phyloP scores from a whole-genome alignment of 1,284 basidiomycete genomes.

The Trichosporon faecale region DNA sequence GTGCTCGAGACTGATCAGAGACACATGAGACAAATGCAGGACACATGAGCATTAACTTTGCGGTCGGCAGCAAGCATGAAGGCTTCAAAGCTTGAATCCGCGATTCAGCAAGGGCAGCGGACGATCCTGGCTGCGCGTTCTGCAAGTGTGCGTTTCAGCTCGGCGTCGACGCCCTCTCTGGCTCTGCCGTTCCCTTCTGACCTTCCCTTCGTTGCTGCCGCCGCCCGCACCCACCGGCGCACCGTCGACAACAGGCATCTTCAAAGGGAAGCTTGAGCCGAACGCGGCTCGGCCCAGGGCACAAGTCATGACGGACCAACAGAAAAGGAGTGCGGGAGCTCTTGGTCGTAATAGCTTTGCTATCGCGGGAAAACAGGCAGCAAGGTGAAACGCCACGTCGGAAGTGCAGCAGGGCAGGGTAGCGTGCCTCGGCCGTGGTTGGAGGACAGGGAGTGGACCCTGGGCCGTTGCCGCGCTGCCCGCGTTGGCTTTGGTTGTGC shows the following conservation, averaged over 20 bases:
- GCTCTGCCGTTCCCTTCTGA: too few species aligned
- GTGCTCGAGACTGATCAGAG: not conserved
- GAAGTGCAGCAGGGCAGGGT: not conserved
- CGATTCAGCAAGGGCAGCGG: not conserved
- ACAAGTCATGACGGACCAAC: not conserved
- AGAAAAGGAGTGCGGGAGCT: not conserved
- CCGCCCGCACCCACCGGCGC: not conserved
- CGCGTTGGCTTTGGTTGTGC: not conserved
- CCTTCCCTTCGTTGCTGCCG: too few species aligned
- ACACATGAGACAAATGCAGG: not conserved
- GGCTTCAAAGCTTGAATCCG: not conserved
- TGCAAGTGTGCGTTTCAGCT: not conserved
- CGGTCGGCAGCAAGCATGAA: not conserved
- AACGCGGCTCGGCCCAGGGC: not conserved
- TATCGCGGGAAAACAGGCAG: not conserved
- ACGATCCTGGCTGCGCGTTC: not conserved
- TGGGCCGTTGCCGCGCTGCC: not conserved
- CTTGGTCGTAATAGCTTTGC: not conserved
- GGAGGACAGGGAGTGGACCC: not conserved
- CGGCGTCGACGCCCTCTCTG: not conserved
- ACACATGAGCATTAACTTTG: not conserved
- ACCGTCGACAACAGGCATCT: not conserved
- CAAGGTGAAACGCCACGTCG: conserved; percentile 7
- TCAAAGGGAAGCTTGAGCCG: not conserved
- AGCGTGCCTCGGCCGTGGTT: not conserved